Conservation (phyloP, 1,284 basidiomycete genomes). For the Anthracocystis panici-leucophaei region DNA sequence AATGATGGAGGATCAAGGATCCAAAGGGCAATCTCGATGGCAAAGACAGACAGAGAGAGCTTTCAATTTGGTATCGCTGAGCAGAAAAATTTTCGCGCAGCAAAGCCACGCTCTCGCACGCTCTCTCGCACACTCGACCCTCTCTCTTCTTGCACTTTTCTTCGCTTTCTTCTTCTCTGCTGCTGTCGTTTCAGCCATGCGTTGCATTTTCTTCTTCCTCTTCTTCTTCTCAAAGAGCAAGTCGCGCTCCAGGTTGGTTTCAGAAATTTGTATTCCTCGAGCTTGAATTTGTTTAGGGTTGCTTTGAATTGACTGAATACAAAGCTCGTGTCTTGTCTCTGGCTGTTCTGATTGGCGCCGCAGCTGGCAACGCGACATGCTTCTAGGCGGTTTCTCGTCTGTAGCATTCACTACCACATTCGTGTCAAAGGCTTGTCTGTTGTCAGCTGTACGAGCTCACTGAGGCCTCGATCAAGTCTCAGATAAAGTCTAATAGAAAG, state of each 20-base stretch:
- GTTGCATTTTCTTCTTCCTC: constrained; percentile 1
- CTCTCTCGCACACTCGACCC: constrained; percentile 5
- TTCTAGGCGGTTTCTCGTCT: not conserved
- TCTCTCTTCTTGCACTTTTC: not conserved
- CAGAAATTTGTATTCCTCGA: constrained; percentile 9
- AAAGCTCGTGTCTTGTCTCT: not conserved
- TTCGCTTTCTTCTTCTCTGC: constrained; percentile 3
- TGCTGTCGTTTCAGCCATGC: constrained; percentile 2
- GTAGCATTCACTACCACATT: not conserved
- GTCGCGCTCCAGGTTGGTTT: constrained; percentile 9
- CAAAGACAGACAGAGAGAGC: constrained; percentile 9
- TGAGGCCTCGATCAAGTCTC: not conserved
- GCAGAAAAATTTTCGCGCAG: constrained; percentile 43
- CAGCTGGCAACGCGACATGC: constrained; percentile 9
- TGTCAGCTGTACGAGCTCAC: too few relatives aligned
- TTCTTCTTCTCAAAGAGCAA: constrained; percentile 7
- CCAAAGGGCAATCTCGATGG: constrained; percentile 18
- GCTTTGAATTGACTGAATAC: not conserved
- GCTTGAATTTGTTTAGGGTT: not conserved
- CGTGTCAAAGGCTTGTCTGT: not conserved
- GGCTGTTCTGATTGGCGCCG: constrained; percentile 8
- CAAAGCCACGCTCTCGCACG: not conserved
- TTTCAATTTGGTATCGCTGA: not conserved
- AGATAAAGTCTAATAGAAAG: not conserved
- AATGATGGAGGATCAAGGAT: constrained; percentile 23